Evolutionary conservation across 2,329 filamentous ascomycete species (phyloP).

Genomic region (Exophiala bonariae): DNA sequence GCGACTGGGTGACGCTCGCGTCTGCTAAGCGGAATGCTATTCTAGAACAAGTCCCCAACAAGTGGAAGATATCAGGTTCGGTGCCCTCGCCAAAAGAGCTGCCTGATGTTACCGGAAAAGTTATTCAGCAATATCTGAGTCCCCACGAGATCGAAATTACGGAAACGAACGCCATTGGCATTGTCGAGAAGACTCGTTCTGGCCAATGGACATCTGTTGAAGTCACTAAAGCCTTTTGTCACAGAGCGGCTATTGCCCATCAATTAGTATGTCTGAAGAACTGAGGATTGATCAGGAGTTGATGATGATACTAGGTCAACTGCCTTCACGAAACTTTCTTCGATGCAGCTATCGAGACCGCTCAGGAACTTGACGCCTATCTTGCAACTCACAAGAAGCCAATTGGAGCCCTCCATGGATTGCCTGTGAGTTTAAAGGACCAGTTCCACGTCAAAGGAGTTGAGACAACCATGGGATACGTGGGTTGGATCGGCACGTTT

Average conservation of each 20-base stretch:
- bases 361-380: constrained; percentile 61
- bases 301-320: no score
- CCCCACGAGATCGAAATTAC: constrained; percentile 59
- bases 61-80: no score
- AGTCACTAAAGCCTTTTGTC: constrained; percentile 38
- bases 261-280: no score
- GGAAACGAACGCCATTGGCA: constrained; percentile 57
- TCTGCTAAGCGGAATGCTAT: no score
- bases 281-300: no score
- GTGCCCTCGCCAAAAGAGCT: no score
- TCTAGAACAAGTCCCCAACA: no score
- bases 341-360: constrained; percentile 43
- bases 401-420: constrained; percentile 18
- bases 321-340: constrained; percentile 47
- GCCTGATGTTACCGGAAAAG: constrained; percentile 55
- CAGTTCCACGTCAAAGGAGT: constrained; percentile 27
- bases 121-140: constrained; percentile 56
- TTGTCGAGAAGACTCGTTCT: constrained; percentile 57
- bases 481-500: constrained; percentile 39
- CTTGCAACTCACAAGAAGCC: constrained; percentile 22
- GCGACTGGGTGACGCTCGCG: no score
- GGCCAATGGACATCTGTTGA: no score
- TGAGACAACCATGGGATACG: constrained; percentile 26
- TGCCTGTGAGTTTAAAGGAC: no score
- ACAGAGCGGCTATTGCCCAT: constrained; percentile 38